Conservation (phyloP, 1,284 basidiomycete species). For the Waitea zeae region DNA sequence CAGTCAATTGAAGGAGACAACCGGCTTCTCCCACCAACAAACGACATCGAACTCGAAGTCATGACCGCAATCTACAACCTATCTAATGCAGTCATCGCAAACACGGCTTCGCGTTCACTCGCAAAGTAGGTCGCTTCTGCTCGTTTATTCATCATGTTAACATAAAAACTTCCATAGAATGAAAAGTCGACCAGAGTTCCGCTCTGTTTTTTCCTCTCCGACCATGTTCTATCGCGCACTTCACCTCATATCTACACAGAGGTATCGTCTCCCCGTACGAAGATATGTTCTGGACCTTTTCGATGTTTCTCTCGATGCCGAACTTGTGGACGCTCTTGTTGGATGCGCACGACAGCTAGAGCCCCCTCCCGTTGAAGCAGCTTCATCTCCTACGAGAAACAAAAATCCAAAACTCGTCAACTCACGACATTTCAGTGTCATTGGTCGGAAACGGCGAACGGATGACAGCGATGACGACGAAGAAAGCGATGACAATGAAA, state of each 20-base stretch:
- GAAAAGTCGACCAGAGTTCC: slow-evolving; percentile 64
- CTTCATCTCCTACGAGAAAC: slow-evolving; percentile 4
- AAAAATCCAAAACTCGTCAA: slow-evolving; percentile 25
- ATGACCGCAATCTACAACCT: slow-evolving; percentile 86
- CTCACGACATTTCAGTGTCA: slow-evolving; percentile 26
- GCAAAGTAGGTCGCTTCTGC: slow-evolving; percentile 36
- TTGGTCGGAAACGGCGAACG: slow-evolving; percentile 30
- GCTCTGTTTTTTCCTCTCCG: slow-evolving; percentile 61
- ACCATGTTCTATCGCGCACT: slow-evolving; percentile 72
- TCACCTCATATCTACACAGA: slow-evolving; percentile 72
- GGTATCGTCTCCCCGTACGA: slow-evolving; percentile 81
- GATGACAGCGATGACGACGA: slow-evolving; percentile 34
- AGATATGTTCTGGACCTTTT: slow-evolving; percentile 90
- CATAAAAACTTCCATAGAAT: slow-evolving; percentile 29
- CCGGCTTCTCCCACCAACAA: slow-evolving; percentile 45
- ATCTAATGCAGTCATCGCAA: slow-evolving; percentile 91
- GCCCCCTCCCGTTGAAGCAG: slow-evolving; percentile 18
- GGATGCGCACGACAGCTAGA: slow-evolving; percentile 32
- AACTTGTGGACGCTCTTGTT: slow-evolving; percentile 32
- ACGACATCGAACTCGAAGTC: slow-evolving; percentile 70
- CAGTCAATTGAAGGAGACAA: too few species aligned
- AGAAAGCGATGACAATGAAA: slow-evolving; percentile 33
- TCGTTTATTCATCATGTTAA: not conserved
- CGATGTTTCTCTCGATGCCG: slow-evolving; percentile 55
- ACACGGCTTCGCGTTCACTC: slow-evolving; percentile 76